Percentiles rank a stretch among this genome's conserved stretches.
Conservation (phyloP, 2,329 filamentous ascomycete species). For the Lecanoromycetidae sp. region DNA sequence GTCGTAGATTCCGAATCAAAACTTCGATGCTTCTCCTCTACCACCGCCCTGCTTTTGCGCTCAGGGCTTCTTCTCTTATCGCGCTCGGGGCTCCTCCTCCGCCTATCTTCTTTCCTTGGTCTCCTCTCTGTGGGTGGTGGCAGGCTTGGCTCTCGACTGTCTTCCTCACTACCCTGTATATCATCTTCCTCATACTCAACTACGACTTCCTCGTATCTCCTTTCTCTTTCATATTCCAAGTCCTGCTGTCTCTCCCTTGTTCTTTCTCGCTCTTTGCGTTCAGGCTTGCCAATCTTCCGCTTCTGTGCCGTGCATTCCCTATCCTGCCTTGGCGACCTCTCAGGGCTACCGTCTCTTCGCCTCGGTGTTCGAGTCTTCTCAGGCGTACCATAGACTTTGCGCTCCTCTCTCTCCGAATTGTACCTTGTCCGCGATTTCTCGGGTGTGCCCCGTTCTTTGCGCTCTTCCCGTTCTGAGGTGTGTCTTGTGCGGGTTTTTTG, state of each 20-base stretch:
- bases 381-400: constrained; percentile 13
- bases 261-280: neutral
- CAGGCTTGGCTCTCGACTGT: no score
- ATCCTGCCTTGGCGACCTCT: constrained; percentile 1
- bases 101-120: constrained; percentile 21
- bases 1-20: constrained; percentile 33
- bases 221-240: no score
- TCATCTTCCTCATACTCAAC: constrained; percentile 20
- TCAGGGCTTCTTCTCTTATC: constrained; percentile 16
- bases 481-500: no score
- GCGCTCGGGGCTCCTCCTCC: constrained; percentile 21
- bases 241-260: no score
- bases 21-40: constrained; percentile 28
- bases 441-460: no score
- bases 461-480: no score
- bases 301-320: constrained; percentile 7
- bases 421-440: constrained; percentile 8
- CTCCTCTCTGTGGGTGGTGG: constrained; percentile 26
- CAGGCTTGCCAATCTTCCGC: constrained; percentile 6
- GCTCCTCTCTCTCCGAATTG: constrained; percentile 7
- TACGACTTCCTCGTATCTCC: constrained; percentile 20
- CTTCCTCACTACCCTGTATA: no score
- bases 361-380: constrained; percentile 7
- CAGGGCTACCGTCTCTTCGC: constrained; percentile 5
- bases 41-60: constrained; percentile 17